Conservation (phyloP, 345 rosid species). For the Isatis tinctoria region DNA sequence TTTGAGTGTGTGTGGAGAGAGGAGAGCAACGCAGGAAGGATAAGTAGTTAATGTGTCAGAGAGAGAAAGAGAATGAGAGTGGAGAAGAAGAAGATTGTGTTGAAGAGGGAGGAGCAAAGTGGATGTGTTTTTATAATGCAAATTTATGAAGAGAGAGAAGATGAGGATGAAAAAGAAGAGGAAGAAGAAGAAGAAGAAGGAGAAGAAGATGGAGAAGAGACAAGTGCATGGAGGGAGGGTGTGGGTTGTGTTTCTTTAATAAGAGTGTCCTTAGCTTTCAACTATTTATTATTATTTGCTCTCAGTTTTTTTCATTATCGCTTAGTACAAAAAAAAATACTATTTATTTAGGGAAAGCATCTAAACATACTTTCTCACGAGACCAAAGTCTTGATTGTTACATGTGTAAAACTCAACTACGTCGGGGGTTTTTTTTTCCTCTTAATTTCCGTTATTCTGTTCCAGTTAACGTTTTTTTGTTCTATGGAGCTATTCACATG, state of each 20-base stretch:
- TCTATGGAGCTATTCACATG: slow-evolving; percentile 20
- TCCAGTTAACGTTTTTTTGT: slow-evolving; percentile 16
- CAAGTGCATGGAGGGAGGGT: slow-evolving; percentile 59
- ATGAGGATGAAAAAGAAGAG: slow-evolving; percentile 10
- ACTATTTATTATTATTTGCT: slow-evolving; percentile 25
- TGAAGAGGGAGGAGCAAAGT: slow-evolving; percentile 25
- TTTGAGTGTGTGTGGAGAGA: background rate
- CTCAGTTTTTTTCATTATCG: slow-evolving; percentile 4
- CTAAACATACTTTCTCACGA: slow-evolving; percentile 22
- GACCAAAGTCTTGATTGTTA: slow-evolving; percentile 27
- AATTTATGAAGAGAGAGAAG: slow-evolving; percentile 29
- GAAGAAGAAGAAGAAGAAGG: background rate
- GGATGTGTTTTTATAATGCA: slow-evolving; percentile 31
- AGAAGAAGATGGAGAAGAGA: slow-evolving; percentile 33
- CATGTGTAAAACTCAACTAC: slow-evolving; percentile 22
- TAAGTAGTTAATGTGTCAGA: slow-evolving; percentile 21
- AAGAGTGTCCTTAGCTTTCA: slow-evolving; percentile 23
- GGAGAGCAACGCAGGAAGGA: slow-evolving; percentile 9
- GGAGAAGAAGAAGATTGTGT: slow-evolving; percentile 27
- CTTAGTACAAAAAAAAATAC: slow-evolving; percentile 28
- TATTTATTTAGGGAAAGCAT: slow-evolving; percentile 32
- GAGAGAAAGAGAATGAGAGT: slow-evolving; percentile 19
- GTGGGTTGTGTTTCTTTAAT: slow-evolving; percentile 41
- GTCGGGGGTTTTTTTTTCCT: background rate
- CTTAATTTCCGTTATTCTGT: background rate